Percentiles rank a stretch among this genome's conserved stretches.
These are phyloP conservation scores for Trichophyton mentagrophytes DNA, from an alignment of 2,329 filamentous ascomycete genomes.

Conservation along the genomic window DNA sequence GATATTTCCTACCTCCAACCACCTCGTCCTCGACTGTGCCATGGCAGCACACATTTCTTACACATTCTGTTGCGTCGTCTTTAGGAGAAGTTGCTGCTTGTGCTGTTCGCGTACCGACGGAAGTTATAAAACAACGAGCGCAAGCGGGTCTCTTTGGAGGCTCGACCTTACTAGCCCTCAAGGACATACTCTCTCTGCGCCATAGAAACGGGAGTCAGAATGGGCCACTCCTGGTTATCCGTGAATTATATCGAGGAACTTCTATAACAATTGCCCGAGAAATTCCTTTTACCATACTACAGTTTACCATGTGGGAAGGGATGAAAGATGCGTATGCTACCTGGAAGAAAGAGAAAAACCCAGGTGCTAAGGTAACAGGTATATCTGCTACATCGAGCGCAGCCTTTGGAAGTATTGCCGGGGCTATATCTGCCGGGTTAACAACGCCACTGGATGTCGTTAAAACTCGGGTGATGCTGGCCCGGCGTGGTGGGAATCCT, in stretches of 20 bases:
- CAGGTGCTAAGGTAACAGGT: constrained; percentile 18
- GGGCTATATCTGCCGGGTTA: constrained; percentile 70
- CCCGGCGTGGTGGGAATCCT: constrained; percentile 52
- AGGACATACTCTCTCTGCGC: constrained; percentile 50
- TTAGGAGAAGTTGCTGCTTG: constrained; percentile 87
- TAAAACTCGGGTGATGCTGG: constrained; percentile 94
- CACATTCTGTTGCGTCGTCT: constrained; percentile 75
- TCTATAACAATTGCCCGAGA: constrained; percentile 86
- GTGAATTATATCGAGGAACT: constrained; percentile 84
- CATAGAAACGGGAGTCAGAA: constrained; percentile 17
- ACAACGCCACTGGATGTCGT: constrained; percentile 93
- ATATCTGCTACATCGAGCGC: constrained; percentile 68
- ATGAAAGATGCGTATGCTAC: constrained; percentile 52
- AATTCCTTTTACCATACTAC: constrained; percentile 92
- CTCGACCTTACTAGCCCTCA: constrained; percentile 53
- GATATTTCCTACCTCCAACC: constrained; percentile 31
- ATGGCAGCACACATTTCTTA: constrained; percentile 30
- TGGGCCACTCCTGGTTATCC: constrained; percentile 47
- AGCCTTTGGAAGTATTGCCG: constrained; percentile 69
- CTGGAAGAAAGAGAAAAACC: constrained; percentile 21
- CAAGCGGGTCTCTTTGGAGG: constrained; percentile 75
- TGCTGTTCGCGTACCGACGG: constrained; percentile 81
- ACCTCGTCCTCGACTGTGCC: constrained; percentile 18
- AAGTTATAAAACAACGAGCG: constrained; percentile 93
- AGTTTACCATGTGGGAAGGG: constrained; percentile 93